These are phyloP conservation scores for Vitis riparia DNA, from an alignment of 164 flowering plant species.

Conservation along the genomic window DNA sequence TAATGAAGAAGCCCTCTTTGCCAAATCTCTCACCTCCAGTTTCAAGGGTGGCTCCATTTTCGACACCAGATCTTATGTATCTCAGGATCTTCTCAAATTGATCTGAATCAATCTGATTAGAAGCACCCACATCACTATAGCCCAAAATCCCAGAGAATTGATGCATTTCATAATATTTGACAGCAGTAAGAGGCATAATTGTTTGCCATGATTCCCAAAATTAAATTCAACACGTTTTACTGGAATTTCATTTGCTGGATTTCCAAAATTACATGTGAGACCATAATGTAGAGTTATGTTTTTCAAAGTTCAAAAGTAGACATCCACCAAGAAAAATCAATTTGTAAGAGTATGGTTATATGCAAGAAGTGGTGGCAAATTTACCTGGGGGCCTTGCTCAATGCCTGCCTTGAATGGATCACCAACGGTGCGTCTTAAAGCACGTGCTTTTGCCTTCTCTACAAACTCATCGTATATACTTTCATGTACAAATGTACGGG, in stretches of 20 bases:
- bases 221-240: no score
- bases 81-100: constrained; percentile 57
- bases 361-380: not conserved
- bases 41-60: constrained; percentile 64
- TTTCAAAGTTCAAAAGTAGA: no score
- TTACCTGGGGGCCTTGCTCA: constrained; percentile 81
- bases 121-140: no score
- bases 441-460: constrained; percentile 65
- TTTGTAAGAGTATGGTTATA: not conserved
- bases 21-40: constrained; percentile 63
- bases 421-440: constrained; percentile 54
- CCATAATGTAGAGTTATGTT: no score
- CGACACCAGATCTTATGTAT: constrained; percentile 51
- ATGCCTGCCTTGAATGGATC: constrained; percentile 63
- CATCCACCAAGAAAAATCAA: not conserved
- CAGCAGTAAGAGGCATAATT: no score
- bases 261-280: no score
- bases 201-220: no score
- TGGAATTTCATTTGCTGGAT: no score
- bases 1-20: constrained; percentile 47
- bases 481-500: constrained; percentile 73
- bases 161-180: no score
- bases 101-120: constrained; percentile 43
- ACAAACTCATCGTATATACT: constrained; percentile 59
- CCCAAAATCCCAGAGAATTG: no score